Percentiles rank a stretch among this genome's conserved stretches.
Conservation (phyloP, 1,284 basidiomycete genomes). For the Polyporus tsugae region DNA sequence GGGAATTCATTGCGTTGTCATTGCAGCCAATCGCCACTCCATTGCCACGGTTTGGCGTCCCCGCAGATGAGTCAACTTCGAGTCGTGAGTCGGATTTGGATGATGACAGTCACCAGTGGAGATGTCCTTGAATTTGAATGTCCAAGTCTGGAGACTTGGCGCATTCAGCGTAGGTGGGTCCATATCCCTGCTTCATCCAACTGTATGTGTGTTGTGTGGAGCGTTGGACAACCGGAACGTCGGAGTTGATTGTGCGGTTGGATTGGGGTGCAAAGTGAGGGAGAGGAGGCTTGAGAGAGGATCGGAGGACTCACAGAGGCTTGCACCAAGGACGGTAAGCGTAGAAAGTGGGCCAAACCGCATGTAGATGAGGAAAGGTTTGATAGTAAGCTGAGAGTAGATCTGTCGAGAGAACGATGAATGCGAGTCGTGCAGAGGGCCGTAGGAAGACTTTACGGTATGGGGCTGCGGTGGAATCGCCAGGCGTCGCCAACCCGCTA, state of each 20-base stretch:
- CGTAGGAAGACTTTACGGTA: conserved; percentile 15
- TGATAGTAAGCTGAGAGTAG: background rate
- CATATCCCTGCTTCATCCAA: no score
- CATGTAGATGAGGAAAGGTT: conserved; percentile 11
- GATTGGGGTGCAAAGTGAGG: background rate
- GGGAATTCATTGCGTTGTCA: no score
- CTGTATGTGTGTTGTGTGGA: no score
- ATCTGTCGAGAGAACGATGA: conserved; percentile 11
- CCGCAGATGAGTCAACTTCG: no score
- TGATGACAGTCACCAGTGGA: background rate
- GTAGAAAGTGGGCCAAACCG: conserved; percentile 26
- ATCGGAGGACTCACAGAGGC: conserved; percentile 43
- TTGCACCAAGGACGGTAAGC: conserved; percentile 45
- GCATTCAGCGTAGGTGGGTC: no score
- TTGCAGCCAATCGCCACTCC: no score
- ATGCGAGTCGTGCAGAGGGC: conserved; percentile 1
- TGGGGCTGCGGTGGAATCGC: conserved; percentile 4
- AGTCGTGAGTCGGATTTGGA: background rate
- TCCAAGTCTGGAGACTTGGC: no score
- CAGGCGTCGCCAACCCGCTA: background rate
- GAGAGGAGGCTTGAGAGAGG: background rate
- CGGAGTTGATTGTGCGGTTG: background rate
- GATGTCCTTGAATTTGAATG: no score
- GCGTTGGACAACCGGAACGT: background rate
- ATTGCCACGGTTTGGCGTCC: no score